Percentiles rank a stretch among this genome's conserved stretches.
phyloP scores from a whole-genome alignment of 768 basidiomycete genomes.

The Tricholoma sp. region DNA sequence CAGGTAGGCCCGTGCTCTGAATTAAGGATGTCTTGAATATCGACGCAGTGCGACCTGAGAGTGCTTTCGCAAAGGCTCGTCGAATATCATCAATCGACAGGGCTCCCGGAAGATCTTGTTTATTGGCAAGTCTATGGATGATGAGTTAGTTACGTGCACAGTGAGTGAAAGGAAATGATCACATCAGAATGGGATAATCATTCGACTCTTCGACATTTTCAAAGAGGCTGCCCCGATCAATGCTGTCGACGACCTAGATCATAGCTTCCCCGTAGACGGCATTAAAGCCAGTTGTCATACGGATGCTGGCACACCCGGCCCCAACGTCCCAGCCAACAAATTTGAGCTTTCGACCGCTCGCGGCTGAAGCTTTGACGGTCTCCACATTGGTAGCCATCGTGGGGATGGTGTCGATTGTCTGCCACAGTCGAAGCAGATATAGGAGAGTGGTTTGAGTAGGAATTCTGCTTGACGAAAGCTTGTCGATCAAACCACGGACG shows the following conservation, averaged over 20 bases:
- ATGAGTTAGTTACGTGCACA: no score
- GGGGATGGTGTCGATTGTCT: slow-evolving; percentile 21
- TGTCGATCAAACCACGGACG: no score
- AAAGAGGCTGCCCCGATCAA: no score
- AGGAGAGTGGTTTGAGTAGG: slow-evolving; percentile 45
- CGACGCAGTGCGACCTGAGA: slow-evolving; percentile 24
- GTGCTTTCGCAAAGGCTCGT: slow-evolving; percentile 20
- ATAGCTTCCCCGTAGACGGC: slow-evolving; percentile 41
- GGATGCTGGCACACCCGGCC: slow-evolving; percentile 35
- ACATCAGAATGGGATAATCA: no score
- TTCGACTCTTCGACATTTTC: no score
- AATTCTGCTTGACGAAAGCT: no score
- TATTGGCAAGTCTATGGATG: slow-evolving; percentile 57
- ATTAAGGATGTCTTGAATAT: slow-evolving; percentile 23
- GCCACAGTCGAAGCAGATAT: slow-evolving; percentile 34
- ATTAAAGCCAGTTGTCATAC: slow-evolving; percentile 51
- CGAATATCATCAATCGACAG: slow-evolving; percentile 45
- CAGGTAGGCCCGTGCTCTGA: no score
- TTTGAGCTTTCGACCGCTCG: not conserved
- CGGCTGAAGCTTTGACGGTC: not conserved
- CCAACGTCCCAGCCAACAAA: not conserved
- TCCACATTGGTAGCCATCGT: slow-evolving; percentile 24
- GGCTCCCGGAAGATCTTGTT: slow-evolving; percentile 53
- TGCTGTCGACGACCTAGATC: slow-evolving; percentile 60
- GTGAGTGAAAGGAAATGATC: no score